phyloP scores from a whole-genome alignment of 768 basidiomycete species.

The Leccinum barrowsii region DNA sequence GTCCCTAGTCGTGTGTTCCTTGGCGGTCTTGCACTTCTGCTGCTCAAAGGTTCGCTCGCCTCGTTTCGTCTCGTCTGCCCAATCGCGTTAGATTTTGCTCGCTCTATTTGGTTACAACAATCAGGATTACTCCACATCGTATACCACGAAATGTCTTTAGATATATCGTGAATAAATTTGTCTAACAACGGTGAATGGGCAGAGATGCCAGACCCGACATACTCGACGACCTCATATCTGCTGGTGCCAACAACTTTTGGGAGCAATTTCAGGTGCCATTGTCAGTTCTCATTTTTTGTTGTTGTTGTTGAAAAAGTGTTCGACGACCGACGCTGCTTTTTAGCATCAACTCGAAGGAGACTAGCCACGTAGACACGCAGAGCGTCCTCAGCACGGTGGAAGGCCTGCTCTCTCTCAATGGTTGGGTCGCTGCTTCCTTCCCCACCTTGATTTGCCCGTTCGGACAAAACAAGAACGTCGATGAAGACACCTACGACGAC shows the following conservation, averaged over 20 bases:
- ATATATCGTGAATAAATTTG: no score
- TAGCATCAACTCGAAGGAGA: constrained; percentile 80
- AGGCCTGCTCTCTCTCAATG: constrained; percentile 90
- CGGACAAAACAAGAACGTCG: constrained; percentile 80
- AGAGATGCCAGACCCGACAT: constrained; percentile 82
- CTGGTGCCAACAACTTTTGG: constrained; percentile 89
- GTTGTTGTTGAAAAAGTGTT: neutral
- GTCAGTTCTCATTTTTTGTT: constrained; percentile 42
- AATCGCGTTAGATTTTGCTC: no score
- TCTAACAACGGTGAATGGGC: constrained; percentile 78
- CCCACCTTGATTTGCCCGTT: constrained; percentile 94
- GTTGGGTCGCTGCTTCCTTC: constrained; percentile 96
- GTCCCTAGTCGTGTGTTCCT: no score
- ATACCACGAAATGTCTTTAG: no score
- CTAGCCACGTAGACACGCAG: constrained; percentile 86
- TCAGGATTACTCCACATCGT: no score
- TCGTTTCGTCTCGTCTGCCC: no score
- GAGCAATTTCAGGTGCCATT: constrained; percentile 88
- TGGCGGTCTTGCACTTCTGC: no score
- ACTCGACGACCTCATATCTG: constrained; percentile 66
- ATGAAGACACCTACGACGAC: constrained; percentile 76
- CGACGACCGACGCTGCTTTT: neutral
- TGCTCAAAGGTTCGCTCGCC: no score
- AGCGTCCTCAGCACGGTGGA: constrained; percentile 88
- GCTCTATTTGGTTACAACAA: no score